These are phyloP conservation scores for Pseudopyrenochaeta lycopersici DNA, from an alignment of 2,329 filamentous ascomycete genomes.

Conservation along the genomic window DNA sequence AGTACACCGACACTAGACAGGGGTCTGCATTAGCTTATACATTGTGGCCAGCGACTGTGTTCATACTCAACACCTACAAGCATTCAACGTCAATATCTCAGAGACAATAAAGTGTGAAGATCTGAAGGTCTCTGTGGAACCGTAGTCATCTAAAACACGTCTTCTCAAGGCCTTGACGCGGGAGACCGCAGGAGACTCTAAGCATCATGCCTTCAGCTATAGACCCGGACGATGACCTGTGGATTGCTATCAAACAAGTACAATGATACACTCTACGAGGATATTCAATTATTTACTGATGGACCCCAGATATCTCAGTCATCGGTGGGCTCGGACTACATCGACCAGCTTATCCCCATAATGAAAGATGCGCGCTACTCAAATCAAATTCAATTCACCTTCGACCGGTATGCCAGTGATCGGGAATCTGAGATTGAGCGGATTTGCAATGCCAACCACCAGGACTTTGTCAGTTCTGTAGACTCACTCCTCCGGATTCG, in stretches of 20 bases:
- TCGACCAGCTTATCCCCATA: conserved; percentile 93
- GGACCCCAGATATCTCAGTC: conserved; percentile 83
- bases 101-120: background rate
- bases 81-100: conserved; percentile 16
- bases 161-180: background rate
- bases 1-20: conserved; percentile 6
- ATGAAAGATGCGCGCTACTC: conserved; percentile 87
- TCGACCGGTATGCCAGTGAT: conserved; percentile 83
- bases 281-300: conserved; percentile 10
- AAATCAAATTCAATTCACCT: conserved; percentile 78
- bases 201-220: conserved; percentile 47
- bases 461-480: conserved; percentile 93
- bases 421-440: conserved; percentile 91
- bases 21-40: conserved; percentile 1
- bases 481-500: conserved; percentile 92
- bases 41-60: conserved; percentile 17
- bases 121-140: no score
- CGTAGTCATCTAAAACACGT: no score
- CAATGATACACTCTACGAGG: conserved; percentile 7
- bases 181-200: conserved; percentile 13
- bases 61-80: conserved; percentile 15
- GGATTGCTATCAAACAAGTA: conserved; percentile 61
- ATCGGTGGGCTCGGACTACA: conserved; percentile 89
- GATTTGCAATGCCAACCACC: conserved; percentile 94
- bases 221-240: conserved; percentile 59